phyloP scores from a whole-genome alignment of 2,329 filamentous ascomycete species.

The Davidsoniella virescens region DNA sequence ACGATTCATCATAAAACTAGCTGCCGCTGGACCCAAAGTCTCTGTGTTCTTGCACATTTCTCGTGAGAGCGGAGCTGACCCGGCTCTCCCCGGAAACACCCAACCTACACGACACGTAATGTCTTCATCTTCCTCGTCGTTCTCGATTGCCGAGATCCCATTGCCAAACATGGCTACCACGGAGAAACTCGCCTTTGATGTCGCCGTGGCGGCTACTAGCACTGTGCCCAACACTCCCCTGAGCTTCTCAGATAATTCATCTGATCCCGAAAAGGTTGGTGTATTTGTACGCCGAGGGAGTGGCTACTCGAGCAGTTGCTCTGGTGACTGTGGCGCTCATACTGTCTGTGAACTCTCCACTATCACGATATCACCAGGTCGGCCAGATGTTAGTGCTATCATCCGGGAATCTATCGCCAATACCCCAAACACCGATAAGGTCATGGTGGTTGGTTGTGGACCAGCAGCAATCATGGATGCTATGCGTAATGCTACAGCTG shows the following conservation, averaged over 20 bases:
- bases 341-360: slow-evolving; percentile 13
- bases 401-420: slow-evolving; percentile 20
- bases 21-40: slow-evolving; percentile 18
- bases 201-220: neutral
- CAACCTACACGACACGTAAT: too few species aligned
- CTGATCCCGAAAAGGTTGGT: neutral
- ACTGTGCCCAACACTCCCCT: neutral
- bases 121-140: neutral
- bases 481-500: slow-evolving; percentile 26
- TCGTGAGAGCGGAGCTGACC: slow-evolving; percentile 4
- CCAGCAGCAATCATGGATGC: slow-evolving; percentile 26
- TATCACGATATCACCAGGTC: slow-evolving; percentile 18
- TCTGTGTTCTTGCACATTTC: slow-evolving; percentile 23
- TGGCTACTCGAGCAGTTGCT: neutral
- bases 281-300: neutral
- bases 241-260: neutral
- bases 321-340: slow-evolving; percentile 2
- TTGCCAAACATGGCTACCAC: neutral
- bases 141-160: neutral
- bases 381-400: slow-evolving; percentile 24
- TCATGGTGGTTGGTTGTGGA: slow-evolving; percentile 31
- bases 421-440: slow-evolving; percentile 19
- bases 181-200: slow-evolving; percentile 1
- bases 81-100: neutral
- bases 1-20: slow-evolving; percentile 21